phyloP scores from a whole-genome alignment of 192 early-diverging fungal genomes.

The Entomortierella lignicola region DNA sequence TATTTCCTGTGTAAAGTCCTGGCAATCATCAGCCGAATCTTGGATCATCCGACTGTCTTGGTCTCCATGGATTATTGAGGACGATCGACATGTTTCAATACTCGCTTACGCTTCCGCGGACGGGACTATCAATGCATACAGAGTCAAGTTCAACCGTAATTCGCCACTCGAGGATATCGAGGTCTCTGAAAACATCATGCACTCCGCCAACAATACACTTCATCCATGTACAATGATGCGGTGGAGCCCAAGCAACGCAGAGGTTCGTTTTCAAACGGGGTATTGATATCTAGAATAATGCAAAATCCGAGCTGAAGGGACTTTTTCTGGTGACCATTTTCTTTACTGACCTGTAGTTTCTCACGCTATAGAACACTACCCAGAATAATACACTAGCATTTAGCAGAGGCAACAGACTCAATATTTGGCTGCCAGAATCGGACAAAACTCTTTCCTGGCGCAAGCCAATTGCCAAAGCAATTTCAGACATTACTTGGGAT shows the following conservation, averaged over 20 bases:
- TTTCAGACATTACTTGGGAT: constrained; percentile 39
- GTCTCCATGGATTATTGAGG: constrained; percentile 38
- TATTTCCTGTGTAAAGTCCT: constrained; percentile 21
- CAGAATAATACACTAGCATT: constrained; percentile 21
- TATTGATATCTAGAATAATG: no score
- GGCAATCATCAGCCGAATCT: constrained; percentile 11
- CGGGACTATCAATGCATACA: constrained; percentile 22
- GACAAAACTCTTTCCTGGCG: constrained; percentile 29
- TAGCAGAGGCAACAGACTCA: constrained; percentile 30
- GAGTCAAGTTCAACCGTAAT: constrained; percentile 9
- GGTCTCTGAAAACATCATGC: constrained; percentile 13
- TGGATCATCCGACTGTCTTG: constrained; percentile 33
- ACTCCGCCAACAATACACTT: not conserved
- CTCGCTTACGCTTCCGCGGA: constrained; percentile 32
- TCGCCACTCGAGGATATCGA: constrained; percentile 18
- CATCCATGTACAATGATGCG: constrained; percentile 31
- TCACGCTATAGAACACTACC: not conserved
- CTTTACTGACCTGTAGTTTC: not conserved
- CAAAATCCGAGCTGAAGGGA: no score
- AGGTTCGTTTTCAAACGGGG: not conserved
- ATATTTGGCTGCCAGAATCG: constrained; percentile 23
- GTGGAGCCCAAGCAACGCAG: constrained; percentile 13
- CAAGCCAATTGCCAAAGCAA: constrained; percentile 35
- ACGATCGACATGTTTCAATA: constrained; percentile 13
- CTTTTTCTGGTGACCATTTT: not conserved